Evolutionary conservation across 1,139 yeast species (phyloP), one percentile per base, ranked within the genome.

Genomic region (Yamadazyma atlantica): DNA sequence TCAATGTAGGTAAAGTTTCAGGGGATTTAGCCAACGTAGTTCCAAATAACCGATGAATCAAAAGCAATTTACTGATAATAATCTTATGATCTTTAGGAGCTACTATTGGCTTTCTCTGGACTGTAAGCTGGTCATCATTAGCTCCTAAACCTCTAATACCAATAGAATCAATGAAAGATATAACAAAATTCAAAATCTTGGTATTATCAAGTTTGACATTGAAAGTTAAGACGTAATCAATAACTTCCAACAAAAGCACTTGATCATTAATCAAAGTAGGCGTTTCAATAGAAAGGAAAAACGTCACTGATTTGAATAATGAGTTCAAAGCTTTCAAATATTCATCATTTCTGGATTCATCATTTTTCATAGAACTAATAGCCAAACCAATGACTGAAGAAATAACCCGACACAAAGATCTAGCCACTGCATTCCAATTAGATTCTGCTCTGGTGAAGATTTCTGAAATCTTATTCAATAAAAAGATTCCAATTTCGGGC

Each of bases 371-470:
- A 1, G 73, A 55, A 25, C 43, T 40, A 23, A 67, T 56, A 0
- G 73, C 62, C 34, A 70, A 57, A 46, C 69, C 73, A 41, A 82
- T 54, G 32, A 82, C 53, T 38, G 79, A 59, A 7, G 78, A 67
- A 24, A 78, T 69, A 14, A 79, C 69, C 41, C 90, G 72, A 48
- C 87, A 81, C 35, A 80, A 61, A 0, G 86, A 76, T 53, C 87
- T 70, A 3, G 86, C 80, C 38, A 76, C 67, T 22, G 80, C 67
- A 53, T 68, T 78, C 89, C 89, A 82, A 40, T 69, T 75, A 2
- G 68, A 60, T 32, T 67, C 71, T 14, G 82, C 81, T 31, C 69
- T 67, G 9, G 65, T 53, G 46, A 80, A 80, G 27, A 74, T 61
- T 17, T 62, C 66, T 1, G 78, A 60, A 51, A 78, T 64, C 45